A percentile compares a stretch with the other conserved stretches of the same genome.
Conservation (phyloP, 805 yeast species). For the Candida bentonensis region DNA sequence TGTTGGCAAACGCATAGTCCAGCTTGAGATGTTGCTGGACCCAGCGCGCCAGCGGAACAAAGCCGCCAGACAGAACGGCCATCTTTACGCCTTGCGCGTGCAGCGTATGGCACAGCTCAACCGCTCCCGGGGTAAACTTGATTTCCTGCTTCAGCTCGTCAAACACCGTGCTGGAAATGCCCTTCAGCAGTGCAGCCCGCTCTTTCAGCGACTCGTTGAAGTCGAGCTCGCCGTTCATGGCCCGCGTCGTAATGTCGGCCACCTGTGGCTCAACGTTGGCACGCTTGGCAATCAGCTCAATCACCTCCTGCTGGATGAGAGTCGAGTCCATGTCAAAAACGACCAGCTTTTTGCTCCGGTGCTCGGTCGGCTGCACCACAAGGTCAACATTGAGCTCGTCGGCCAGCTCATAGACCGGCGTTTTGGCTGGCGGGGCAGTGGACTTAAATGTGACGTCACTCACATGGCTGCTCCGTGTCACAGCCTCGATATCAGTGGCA, state of each 20-base stretch:
- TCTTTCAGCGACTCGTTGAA: constrained; percentile 65
- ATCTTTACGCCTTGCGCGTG: constrained; percentile 47
- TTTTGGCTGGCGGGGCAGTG: neutral
- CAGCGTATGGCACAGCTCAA: constrained; percentile 50
- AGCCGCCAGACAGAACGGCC: constrained; percentile 93
- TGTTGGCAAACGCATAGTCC: constrained; percentile 85
- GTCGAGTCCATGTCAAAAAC: constrained; percentile 99
- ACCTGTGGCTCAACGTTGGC: constrained; percentile 86
- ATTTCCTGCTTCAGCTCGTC: constrained; percentile 60
- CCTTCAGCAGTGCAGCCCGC: constrained; percentile 69
- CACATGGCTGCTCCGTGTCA: neutral
- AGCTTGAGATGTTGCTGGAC: constrained; percentile 53
- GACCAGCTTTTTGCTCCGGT: constrained; percentile 38
- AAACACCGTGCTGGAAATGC: constrained; percentile 66
- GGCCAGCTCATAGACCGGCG: neutral
- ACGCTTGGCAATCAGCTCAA: constrained; percentile 86
- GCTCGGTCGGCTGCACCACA: constrained; percentile 26
- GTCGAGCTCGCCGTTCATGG: constrained; percentile 95
- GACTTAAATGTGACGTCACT: constrained; percentile 1
- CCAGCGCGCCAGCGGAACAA: constrained; percentile 71
- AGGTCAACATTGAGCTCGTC: constrained; percentile 23
- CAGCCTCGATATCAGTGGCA: neutral
- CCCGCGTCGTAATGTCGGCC: constrained; percentile 76
- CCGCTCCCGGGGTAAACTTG: constrained; percentile 73
- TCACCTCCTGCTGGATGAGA: constrained; percentile 87